Base-by-base conservation (phyloP, 2,329 filamentous ascomycete species). In the Septoria petroselini region DNA sequence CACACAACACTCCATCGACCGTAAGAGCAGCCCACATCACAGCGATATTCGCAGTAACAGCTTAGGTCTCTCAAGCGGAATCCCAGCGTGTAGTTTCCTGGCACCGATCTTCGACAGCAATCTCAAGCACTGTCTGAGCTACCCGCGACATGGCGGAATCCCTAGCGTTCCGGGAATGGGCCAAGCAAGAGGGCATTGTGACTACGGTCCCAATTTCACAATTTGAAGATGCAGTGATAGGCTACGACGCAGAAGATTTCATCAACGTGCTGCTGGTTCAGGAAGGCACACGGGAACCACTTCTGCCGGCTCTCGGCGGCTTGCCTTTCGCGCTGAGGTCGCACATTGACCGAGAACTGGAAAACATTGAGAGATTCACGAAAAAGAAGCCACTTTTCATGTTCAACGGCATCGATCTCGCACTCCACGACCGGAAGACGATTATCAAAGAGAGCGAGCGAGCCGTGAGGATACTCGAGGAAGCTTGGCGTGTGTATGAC, bases 401-500 rank as follows among this genome's bases (percentile, higher is more conserved):
- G 43, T 98, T 98, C 70, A 88, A 91, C 68, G 93, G 93, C 29
- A 81, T 95, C 62, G 82, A 89, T 31, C 38, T 59, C 7, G 60
- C 55, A 4, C 57, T 60, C 29, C 54, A 52, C 40, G 64, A 65
- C 47, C 57, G 62, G 17, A 50, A 51, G 27, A 63, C 54, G 15
- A 52, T 63, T 25, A 43, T 48, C 12, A 57, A 57, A 21, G 62
- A 67, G 18, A 52, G 50, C 21, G 54, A 55, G 27, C 59, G 57
- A 40, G 61, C 64, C 2, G 57, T 58, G 12, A 54, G 53, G 18
- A 57, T 58, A 17, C 59, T 68, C 25, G 58, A 64, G n/a, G 60
- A 84, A 50, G 93, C 91, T 3, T 98, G 93, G 91, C 79, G 81
- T 2, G 73, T 94, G 39, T 98, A 98, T 70, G 86, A 90, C 63